phyloP scores from a whole-genome alignment of 2,329 filamentous ascomycete genomes.

The Claviceps pusilla region DNA sequence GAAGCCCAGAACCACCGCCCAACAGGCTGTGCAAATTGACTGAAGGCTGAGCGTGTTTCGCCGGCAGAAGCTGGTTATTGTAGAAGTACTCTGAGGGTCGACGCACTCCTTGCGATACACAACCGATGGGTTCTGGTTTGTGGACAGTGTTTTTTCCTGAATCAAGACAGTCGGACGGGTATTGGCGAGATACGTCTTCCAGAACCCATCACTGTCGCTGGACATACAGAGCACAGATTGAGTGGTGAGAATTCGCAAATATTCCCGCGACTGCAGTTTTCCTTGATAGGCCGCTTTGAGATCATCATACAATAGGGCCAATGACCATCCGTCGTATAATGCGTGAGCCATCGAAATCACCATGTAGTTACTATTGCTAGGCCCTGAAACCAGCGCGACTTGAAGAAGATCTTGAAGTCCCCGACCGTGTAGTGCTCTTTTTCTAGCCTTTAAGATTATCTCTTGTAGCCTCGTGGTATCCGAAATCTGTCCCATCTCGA shows the following conservation, averaged over 20 bases:
- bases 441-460: slow-evolving; percentile 23
- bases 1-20: slow-evolving; percentile 55
- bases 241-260: slow-evolving; percentile 11
- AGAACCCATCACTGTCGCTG: slow-evolving; percentile 38
- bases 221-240: slow-evolving; percentile 4
- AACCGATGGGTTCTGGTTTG: neutral
- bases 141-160: neutral
- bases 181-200: slow-evolving; percentile 51
- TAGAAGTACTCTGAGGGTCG: neutral
- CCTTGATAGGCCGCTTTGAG: slow-evolving; percentile 49
- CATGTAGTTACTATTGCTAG: slow-evolving; percentile 24
- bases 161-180: slow-evolving; percentile 22
- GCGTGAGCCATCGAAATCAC: slow-evolving; percentile 69
- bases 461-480: slow-evolving; percentile 19
- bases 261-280: slow-evolving; percentile 24
- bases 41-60: slow-evolving; percentile 56
- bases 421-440: slow-evolving; percentile 20
- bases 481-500: slow-evolving; percentile 12
- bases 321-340: slow-evolving; percentile 78
- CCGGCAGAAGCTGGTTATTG: slow-evolving; percentile 44
- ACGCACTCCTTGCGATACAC: slow-evolving; percentile 6
- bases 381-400: slow-evolving; percentile 26
- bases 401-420: slow-evolving; percentile 32
- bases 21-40: slow-evolving; percentile 60
- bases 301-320: slow-evolving; percentile 58